Base-by-base conservation (phyloP, 768 basidiomycete species). In the Rhodosporidiobolus odoratus region DNA sequence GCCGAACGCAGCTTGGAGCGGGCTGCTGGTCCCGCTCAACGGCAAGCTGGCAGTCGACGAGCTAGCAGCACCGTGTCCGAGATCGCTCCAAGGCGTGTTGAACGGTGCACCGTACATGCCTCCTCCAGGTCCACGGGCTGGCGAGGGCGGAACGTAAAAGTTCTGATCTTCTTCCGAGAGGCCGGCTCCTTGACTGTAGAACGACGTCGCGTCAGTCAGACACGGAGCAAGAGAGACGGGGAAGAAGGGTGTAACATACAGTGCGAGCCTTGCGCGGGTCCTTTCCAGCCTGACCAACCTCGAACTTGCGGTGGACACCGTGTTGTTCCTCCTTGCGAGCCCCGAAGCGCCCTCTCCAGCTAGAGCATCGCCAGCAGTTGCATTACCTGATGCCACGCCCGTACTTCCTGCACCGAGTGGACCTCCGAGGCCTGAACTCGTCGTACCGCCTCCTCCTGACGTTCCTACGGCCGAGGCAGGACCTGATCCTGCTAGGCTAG, bases 151-250 rank as follows among this genome's bases (percentile, higher is more conserved):
- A 25, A 74, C 66, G 47, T 74, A 74, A 48, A 70, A 74, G 19
- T 70, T 53, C n/a, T 70, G 73, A 23, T 74, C 73, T n/a, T 66
- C 70, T 52, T 72, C 70, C 10, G 65, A 64, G 4, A 72, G 35
- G 15, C 70, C 70, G 40, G 66, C 69, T 21, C 69, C 69, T 67
- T 72, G 70, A 2, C 70, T 72, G 57, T 15, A 7, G n/a, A 52
- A 15, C 47, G 48, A 16, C n/a, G 9, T 30, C 53, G 35, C 23
- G 17, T 47, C 21, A 27, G 38, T 13, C 30, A 30, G 30, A 12
- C 19, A 8, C 21, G 60, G 10, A 12, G 21, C 2, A 21, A 23
- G 37, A 32, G 54, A 8, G 43, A 50, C 2, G 27, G 4, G 13
- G 27, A 30, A 35, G 17, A 21, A 41, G 35, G 23, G 9, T 23